Conservation (phyloP, 352 stramenopile genomes). For the Nothophytophthora sp. region DNA sequence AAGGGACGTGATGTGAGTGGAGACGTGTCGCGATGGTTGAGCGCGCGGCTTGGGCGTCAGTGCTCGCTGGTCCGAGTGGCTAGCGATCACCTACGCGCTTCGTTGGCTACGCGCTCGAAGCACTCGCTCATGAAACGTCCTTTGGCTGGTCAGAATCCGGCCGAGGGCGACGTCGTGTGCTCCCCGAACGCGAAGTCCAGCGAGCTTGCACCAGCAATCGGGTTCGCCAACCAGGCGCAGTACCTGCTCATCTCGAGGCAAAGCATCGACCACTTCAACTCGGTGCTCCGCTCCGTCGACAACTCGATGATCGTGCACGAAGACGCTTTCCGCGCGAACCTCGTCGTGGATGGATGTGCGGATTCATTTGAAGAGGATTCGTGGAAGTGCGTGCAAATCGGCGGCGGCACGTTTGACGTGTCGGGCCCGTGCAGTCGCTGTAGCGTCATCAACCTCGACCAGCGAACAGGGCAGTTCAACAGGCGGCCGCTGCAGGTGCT, state of each 20-base stretch:
- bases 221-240: constrained; percentile 78
- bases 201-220: constrained; percentile 39
- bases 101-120: constrained; percentile 17
- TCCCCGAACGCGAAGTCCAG: too few species aligned
- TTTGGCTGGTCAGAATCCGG: neutral
- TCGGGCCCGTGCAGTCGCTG: constrained; percentile 76
- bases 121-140: neutral
- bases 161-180: constrained; percentile 5
- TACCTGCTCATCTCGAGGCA: constrained; percentile 64
- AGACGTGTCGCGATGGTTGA: constrained; percentile 69
- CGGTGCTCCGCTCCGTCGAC: constrained; percentile 30
- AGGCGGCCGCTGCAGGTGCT: constrained; percentile 69
- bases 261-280: constrained; percentile 58
- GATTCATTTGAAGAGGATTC: constrained; percentile 75
- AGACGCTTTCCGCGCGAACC: constrained; percentile 73
- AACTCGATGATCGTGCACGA: constrained; percentile 41
- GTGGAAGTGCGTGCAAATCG: constrained; percentile 56
- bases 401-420: constrained; percentile 46
- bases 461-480: constrained; percentile 54
- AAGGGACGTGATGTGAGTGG: constrained; percentile 52
- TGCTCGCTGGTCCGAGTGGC: constrained; percentile 77
- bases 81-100: constrained; percentile 37
- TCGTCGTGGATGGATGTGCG: constrained; percentile 66
- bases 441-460: constrained; percentile 86
- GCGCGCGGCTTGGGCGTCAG: constrained; percentile 48